A percentile compares a stretch with the other conserved stretches of the same genome.
These are phyloP conservation scores for Malassezia cuniculi DNA, from an alignment of 1,284 basidiomycete genomes.

Conservation along the genomic window DNA sequence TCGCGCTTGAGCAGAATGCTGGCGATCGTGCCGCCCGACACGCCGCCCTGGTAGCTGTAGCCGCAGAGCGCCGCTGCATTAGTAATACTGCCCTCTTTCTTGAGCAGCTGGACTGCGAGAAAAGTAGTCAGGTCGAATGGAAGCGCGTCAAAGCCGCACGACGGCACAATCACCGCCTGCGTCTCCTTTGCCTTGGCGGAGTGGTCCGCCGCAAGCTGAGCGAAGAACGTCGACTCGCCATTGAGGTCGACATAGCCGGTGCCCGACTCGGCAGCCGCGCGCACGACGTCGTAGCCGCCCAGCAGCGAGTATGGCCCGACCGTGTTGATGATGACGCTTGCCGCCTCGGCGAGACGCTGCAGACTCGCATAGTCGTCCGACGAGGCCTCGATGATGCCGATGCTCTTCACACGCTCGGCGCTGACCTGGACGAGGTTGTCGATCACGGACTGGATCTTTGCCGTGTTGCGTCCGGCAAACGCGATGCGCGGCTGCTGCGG, in stretches of 20 bases:
- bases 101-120: slow-evolving; percentile 51
- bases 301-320: slow-evolving; percentile 28
- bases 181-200: slow-evolving; percentile 59
- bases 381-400: slow-evolving; percentile 23
- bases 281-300: slow-evolving; percentile 38
- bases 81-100: too few species aligned
- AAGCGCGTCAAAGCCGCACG: slow-evolving; percentile 57
- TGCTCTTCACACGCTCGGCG: slow-evolving; percentile 12
- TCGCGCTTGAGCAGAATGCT: slow-evolving; percentile 51
- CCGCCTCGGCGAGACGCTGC: slow-evolving; percentile 15
- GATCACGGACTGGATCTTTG: slow-evolving; percentile 18
- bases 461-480: slow-evolving; percentile 28
- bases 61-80: slow-evolving; percentile 32
- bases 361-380: slow-evolving; percentile 18
- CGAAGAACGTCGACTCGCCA: slow-evolving; percentile 50
- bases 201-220: slow-evolving; percentile 51
- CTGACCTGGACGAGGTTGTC: slow-evolving; percentile 11
- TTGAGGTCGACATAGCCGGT: slow-evolving; percentile 57
- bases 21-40: slow-evolving; percentile 61
- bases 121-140: slow-evolving; percentile 54
- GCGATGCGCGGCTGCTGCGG: slow-evolving; percentile 21
- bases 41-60: slow-evolving; percentile 50
- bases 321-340: slow-evolving; percentile 25
- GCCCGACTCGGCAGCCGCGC: slow-evolving; percentile 51
- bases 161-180: slow-evolving; percentile 57